These are phyloP conservation scores for Sporodiniella umbellata DNA, from an alignment of 371 early-diverging fungal species.

Conservation along the genomic window DNA sequence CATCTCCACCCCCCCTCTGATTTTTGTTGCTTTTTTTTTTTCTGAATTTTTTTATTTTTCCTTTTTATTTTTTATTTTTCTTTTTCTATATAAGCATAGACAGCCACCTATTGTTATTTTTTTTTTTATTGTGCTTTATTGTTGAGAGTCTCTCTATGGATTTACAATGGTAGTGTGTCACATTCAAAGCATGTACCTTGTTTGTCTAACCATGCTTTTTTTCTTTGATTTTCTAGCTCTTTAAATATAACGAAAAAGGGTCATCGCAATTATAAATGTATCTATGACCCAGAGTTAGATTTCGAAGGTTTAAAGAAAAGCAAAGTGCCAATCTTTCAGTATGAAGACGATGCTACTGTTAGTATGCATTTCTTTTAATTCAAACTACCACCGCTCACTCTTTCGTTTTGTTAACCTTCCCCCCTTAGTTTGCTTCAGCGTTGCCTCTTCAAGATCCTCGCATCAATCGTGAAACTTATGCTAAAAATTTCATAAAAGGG, in stretches of 20 bases:
- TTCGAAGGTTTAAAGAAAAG: slow-evolving; percentile 23
- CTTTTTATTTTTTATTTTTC: too few species aligned
- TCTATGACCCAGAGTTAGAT: slow-evolving; percentile 48
- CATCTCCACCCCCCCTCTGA: too few species aligned
- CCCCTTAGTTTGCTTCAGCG: slow-evolving; percentile 2
- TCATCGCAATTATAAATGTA: slow-evolving; percentile 38
- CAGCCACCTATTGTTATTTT: too few species aligned
- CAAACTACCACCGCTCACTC: too few species aligned
- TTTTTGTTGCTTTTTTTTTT: too few species aligned
- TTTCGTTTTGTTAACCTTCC: not conserved
- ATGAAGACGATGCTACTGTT: slow-evolving; percentile 27
- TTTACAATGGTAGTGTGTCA: slow-evolving; percentile 23
- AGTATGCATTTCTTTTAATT: not conserved
- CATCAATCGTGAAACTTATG: slow-evolving; percentile 23
- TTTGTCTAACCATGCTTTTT: not conserved
- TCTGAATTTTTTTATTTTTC: too few species aligned
- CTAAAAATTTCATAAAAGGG: slow-evolving; percentile 29
- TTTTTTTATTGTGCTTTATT: too few species aligned
- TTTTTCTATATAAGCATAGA: too few species aligned
- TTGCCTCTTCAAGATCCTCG: slow-evolving; percentile 41
- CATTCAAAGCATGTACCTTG: not conserved
- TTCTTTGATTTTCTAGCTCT: not conserved
- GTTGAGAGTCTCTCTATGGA: slow-evolving; percentile 33
- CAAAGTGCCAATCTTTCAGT: slow-evolving; percentile 24
- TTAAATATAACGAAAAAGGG: slow-evolving; percentile 19